Conservation (phyloP, 306 rosid species). For the Inga laurina region DNA sequence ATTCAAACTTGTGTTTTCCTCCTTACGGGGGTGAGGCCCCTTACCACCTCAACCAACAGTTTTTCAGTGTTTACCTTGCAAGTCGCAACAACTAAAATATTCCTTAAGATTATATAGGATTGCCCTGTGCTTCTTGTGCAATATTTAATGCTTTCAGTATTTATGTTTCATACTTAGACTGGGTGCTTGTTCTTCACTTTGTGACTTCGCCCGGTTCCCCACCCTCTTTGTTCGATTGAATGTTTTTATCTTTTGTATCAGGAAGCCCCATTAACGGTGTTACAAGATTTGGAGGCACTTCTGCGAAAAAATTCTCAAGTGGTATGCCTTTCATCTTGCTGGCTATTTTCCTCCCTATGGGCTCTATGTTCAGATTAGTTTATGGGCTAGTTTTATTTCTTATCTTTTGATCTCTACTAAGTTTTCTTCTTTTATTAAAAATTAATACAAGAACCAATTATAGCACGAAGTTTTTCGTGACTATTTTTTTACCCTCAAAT, state of each 20-base stretch:
- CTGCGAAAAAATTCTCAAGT: conserved; percentile 67
- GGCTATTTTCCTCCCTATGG: conserved; percentile 1
- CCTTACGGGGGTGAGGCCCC: too few relatives aligned
- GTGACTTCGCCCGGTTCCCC: not conserved
- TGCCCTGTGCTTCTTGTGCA: not conserved
- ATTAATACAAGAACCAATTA: not conserved
- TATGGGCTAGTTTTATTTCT: conserved; percentile 20
- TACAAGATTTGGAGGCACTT: conserved; percentile 78
- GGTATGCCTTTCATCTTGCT: conserved; percentile 52
- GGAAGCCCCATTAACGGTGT: conserved; percentile 73
- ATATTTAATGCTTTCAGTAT: not conserved
- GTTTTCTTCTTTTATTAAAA: not conserved
- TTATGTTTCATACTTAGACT: conserved; percentile 7
- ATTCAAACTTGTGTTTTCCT: too few relatives aligned
- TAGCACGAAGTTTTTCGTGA: not conserved
- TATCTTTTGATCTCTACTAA: not conserved
- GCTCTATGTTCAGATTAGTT: conserved; percentile 15
- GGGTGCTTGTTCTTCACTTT: conserved; percentile 23
- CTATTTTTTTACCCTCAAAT: not conserved
- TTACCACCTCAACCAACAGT: too few relatives aligned
- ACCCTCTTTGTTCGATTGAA: conserved; percentile 15
- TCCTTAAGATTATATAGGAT: not conserved
- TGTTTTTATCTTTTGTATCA: conserved; percentile 44
- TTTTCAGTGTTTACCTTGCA: not conserved
- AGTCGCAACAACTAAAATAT: not conserved